Conservation (phyloP, 495 filamentous ascomycete genomes). For the Peziza echinospora region DNA sequence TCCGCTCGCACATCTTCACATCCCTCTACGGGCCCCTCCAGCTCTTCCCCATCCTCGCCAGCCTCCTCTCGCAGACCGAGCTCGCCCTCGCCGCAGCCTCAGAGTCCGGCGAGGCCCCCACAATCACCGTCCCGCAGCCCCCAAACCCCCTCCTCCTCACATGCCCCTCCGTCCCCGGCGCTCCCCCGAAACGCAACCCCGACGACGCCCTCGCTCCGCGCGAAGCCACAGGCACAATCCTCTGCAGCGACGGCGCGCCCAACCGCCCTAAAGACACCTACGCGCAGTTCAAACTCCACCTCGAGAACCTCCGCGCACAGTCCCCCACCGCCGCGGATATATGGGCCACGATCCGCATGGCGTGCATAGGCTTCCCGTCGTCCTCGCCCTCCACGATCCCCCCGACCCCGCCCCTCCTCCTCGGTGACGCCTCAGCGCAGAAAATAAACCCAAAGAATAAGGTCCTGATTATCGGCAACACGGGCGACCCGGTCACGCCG, state of each 20-base stretch:
- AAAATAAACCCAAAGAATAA: constrained; percentile 30
- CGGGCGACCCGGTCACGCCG: constrained; percentile 36
- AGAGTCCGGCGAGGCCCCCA: neutral
- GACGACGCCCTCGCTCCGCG: constrained; percentile 32
- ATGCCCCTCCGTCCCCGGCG: constrained; percentile 21
- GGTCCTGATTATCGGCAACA: constrained; percentile 33
- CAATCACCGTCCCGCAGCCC: neutral
- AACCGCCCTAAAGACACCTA: constrained; percentile 21
- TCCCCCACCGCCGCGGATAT: constrained; percentile 33
- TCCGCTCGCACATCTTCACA: constrained; percentile 25
- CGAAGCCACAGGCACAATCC: constrained; percentile 33
- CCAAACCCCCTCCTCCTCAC: too few relatives aligned
- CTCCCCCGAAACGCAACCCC: too few relatives aligned
- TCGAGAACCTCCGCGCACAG: constrained; percentile 25
- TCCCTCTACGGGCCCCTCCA: constrained; percentile 38
- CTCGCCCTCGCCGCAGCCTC: neutral
- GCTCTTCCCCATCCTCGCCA: constrained; percentile 35
- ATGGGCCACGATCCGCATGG: constrained; percentile 33
- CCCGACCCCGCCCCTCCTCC: too few relatives aligned
- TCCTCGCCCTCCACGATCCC: too few relatives aligned
- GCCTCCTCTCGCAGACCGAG: constrained; percentile 23
- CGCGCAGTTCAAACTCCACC: constrained; percentile 27
- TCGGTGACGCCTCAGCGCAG: too few relatives aligned
- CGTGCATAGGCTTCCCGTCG: constrained; percentile 37
- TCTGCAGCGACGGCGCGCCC: constrained; percentile 38